Base-by-base conservation (phyloP, 305 asterid species). In the Solanum hybrid region DNA sequence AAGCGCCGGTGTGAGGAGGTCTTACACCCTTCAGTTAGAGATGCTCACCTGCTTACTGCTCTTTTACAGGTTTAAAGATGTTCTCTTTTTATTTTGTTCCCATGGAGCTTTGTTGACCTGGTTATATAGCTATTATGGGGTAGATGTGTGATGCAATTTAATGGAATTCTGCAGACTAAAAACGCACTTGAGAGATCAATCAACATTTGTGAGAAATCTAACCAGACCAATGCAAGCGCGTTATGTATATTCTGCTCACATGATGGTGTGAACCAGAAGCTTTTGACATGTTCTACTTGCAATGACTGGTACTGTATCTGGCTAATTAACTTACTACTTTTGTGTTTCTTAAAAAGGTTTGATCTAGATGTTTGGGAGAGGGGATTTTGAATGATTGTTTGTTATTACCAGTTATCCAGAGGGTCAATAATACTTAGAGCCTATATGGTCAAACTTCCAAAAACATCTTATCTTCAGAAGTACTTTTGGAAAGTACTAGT, bases 201-300 rank as follows among this genome's bases (percentile, higher is more conserved):
- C 87, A 92, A 91, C 88, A 88, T 97, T 73, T 94, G 93, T 91
- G 90, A 60, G 77, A 91, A 91, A 89, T 90, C 88, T 35, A 87
- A 90, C 73, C 79, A 40, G 81, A 90, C 88, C 42, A 89, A 90
- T 86, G 89, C 90, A 79, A 92, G 89, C 85, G 86, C 89, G 6
- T 88, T 90, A 8, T 94, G 98, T 91, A 66, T 90, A 27, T 94
- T 91, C 91, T 95, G 98, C 92, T 91, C 90, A 85, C 89, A 32
- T 79, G 90, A 90, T 90, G 86, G 87, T 89, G 92, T 94, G 88
- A 89, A 92, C 90, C 93, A 90, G 90, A 92, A 91, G 91, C 91
- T 92, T 88, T 91, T 89, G 88, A 92, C 93, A 78, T 97, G 99
- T 92, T 93, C 95, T 86, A 84, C 92, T 92, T 97, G 99, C 96